Evolutionary conservation across 2,329 filamentous ascomycete genomes (phyloP), one percentile per base, ranked within the genome.

Genomic region (Venturia asperata): DNA sequence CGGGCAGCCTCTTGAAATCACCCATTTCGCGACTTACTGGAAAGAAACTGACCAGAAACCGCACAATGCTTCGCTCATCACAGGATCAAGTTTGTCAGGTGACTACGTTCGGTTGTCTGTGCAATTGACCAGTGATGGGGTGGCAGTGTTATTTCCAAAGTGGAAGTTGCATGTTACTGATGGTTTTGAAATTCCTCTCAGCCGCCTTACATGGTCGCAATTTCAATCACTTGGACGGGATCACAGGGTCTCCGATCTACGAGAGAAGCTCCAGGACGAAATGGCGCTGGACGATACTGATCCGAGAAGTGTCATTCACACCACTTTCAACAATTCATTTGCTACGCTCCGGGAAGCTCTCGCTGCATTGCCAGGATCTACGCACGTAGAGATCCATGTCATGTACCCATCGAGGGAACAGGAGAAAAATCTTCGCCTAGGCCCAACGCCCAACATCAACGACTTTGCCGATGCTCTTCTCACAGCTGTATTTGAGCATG

Each of bases 21-120:
- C 94, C 0, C 92, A 97, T 72, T 99, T 97, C 71, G 94, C 96
- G 68, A 97, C 94, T 0, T 99, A 99, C 76, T 99, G 94, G 94
- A 99, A 97, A 77, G 93, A 93, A 0, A 99, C 94, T 17, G 62
- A 61, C 21, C 61, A 64, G 41, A 61, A 61, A 17, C 62, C 62
- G 13, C 62, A 66, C 45, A 66, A 65, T 34, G 94, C 85, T 72
- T 90, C 91, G 30, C 85, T 97, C 30, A 91, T 99, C 21, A 97
- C 93, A 0, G 94, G 93, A 0, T 97, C 93, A 11, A 97, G 93
- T 77, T 77, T 99, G 65, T 95, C 91, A 2, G 94, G 94, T n/a
- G 90, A 97, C 72, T 97, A 97, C 75, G 87, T 96, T 30, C 86
- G 92, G 65, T 79, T 99, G 9, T 96, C 92, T 72, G 90, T 97